A percentile compares a stretch with the other conserved stretches of the same genome.
These are phyloP conservation scores for Aristolochia fimbriata DNA, from an alignment of 164 flowering plant species.

Conservation along the genomic window DNA sequence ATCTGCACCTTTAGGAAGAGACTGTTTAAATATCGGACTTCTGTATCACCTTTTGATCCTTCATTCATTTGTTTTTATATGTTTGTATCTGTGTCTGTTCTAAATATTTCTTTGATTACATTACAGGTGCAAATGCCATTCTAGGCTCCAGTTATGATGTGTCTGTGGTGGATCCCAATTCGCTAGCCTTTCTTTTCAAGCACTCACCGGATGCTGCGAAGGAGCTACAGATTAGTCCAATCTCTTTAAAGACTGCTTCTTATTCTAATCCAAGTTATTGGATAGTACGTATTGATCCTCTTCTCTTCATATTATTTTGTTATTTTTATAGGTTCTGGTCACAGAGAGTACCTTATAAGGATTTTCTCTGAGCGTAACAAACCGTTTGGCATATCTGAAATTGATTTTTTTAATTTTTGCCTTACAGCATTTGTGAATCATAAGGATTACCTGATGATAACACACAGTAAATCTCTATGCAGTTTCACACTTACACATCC, in stretches of 20 bases:
- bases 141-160: constrained; percentile 65
- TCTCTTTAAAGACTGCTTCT: constrained; percentile 18
- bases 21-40: too few relatives aligned
- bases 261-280: constrained; percentile 35
- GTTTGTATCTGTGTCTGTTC: not conserved
- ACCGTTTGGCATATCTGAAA: too few relatives aligned
- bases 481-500: too few relatives aligned
- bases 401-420: too few relatives aligned
- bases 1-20: too few relatives aligned
- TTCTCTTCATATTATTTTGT: too few relatives aligned
- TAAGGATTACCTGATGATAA: too few relatives aligned
- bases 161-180: constrained; percentile 81
- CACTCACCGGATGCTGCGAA: constrained; percentile 71
- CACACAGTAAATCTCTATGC: too few relatives aligned
- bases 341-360: too few relatives aligned
- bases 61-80: not conserved
- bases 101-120: constrained; percentile 4
- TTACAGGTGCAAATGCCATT: constrained; percentile 44
- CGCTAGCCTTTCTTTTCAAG: constrained; percentile 67
- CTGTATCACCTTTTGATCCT: not conserved
- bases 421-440: too few relatives aligned
- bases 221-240: constrained; percentile 38
- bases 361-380: too few relatives aligned
- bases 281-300: constrained; percentile 39
- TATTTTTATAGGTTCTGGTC: too few relatives aligned